Evolutionary conservation across 176 grass and related monocot species (phyloP), one percentile per base, ranked within the genome.

Genomic region (Secale cereale): DNA sequence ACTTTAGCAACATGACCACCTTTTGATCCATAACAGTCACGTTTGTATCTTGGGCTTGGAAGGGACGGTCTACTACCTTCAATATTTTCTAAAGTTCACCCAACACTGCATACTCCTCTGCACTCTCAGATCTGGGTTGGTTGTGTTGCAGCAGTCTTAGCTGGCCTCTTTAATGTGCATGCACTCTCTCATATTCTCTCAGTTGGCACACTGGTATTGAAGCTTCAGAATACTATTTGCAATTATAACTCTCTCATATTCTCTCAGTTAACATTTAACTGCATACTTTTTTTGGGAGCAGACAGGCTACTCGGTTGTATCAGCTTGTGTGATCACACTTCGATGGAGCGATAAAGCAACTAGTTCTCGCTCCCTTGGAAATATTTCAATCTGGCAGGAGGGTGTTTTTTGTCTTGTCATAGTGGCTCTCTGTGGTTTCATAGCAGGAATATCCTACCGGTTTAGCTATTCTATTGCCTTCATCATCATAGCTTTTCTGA

Each of bases 291-390:
- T 70, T 80, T 75, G 48, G 22, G n/a, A 76, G 35, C 91, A 99
- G 97, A 99, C 97, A 0, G 94, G 93, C 76, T 99, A 99, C 92
- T 99, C 97, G 12, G 94, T 96, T 89, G 97, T 99, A 86, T 99
- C 94, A 76, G 91, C 94, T 89, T 99, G 97, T 81, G 94, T 99
- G 62, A 83, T 96, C 81, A 94, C 92, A 40, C 86, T 99, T 62
- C 82, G 97, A 28, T 94, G 97, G 97, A 94, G 91, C 65, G 91
- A 97, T 52, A 94, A 89, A 83, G 70, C 77, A 63, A 74, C 86
- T 26, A 87, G 17, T 81, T 80, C 82, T 28, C 70, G 35, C 50
- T 94, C 84, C 85, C 46, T 87, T 75, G 86, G 80, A 64, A 87
- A 16, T 36, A 85, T 99, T 23, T 88, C 97, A 50, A 88, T 88